Evolutionary conservation across 2,329 filamentous ascomycete species (phyloP).

Genomic region (Triangularia setosa): DNA sequence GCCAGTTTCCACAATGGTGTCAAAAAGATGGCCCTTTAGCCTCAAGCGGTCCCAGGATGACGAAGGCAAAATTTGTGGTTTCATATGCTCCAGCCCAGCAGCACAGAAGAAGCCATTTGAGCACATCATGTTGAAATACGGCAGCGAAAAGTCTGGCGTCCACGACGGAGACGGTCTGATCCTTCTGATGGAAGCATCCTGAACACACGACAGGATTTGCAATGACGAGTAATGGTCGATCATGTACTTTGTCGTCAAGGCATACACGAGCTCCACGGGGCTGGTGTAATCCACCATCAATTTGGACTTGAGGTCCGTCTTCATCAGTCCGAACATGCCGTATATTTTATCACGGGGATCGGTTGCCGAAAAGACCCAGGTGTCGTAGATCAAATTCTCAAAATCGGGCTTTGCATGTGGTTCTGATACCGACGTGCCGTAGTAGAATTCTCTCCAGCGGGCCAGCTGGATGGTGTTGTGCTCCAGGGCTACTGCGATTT

Average conservation of each 20-base stretch:
- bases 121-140: conserved; percentile 17
- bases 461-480: conserved; percentile 12
- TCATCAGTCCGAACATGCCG: conserved; percentile 10
- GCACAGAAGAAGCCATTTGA: conserved; percentile 5
- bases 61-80: neutral
- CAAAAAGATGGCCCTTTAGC: conserved; percentile 7
- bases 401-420: neutral
- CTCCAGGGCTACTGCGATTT: conserved; percentile 15
- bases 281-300: conserved; percentile 14
- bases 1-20: conserved; percentile 10
- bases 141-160: conserved; percentile 16
- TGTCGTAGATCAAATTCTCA: conserved; percentile 14
- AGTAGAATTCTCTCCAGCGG: conserved; percentile 10
- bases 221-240: conserved; percentile 8
- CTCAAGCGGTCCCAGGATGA: conserved; percentile 10
- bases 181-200: conserved; percentile 8
- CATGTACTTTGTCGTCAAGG: conserved; percentile 4
- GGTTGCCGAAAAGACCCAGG: conserved; percentile 11
- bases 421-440: neutral
- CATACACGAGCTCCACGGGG: conserved; percentile 6
- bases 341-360: conserved; percentile 17
- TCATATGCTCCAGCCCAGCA: neutral
- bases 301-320: neutral
- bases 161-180: conserved; percentile 10
- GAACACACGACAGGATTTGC: conserved; percentile 14